Evolutionary conservation across 176 grass and related monocot genomes (phyloP).

Genomic region (Eleusine indica): DNA sequence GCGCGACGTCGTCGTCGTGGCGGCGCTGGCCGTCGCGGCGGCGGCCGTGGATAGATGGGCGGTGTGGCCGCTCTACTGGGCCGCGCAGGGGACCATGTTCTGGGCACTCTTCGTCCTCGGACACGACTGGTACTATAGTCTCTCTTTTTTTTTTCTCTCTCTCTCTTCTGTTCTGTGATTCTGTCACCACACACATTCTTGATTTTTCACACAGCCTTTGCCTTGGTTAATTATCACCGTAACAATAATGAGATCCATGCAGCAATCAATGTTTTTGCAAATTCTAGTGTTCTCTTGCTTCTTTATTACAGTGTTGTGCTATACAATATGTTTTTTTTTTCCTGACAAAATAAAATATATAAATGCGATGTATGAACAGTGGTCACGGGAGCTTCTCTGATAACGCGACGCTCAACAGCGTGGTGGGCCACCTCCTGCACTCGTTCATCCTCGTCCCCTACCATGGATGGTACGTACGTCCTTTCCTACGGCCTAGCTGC

Average conservation of each 20-base stretch:
- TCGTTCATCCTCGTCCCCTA: conserved; percentile 83
- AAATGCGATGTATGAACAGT: conserved; percentile 21
- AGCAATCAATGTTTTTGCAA: too few relatives aligned
- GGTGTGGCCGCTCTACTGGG: conserved; percentile 75
- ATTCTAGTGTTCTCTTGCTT: too few relatives aligned
- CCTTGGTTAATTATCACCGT: too few relatives aligned
- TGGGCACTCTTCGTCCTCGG: conserved; percentile 97
- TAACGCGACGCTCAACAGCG: conserved; percentile 54
- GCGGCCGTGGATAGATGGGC: conserved; percentile 27
- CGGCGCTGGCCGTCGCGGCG: conserved; percentile 36
- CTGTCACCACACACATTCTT: too few relatives aligned
- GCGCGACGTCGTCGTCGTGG: conserved; percentile 49
- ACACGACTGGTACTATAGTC: conserved; percentile 66
- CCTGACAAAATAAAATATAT: background rate
- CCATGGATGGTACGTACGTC: conserved; percentile 64
- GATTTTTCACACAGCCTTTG: too few relatives aligned
- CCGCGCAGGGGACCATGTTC: conserved; percentile 92
- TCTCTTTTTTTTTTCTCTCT: too few relatives aligned
- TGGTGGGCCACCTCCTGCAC: conserved; percentile 77
- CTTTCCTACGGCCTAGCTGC: background rate
- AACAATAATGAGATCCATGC: too few relatives aligned
- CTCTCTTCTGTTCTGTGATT: too few relatives aligned
- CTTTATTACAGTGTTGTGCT: too few relatives aligned
- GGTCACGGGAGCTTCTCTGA: conserved; percentile 93
- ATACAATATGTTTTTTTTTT: too few relatives aligned